phyloP scores from a whole-genome alignment of 768 basidiomycete genomes.

The Punctularia strigosozonata region DNA sequence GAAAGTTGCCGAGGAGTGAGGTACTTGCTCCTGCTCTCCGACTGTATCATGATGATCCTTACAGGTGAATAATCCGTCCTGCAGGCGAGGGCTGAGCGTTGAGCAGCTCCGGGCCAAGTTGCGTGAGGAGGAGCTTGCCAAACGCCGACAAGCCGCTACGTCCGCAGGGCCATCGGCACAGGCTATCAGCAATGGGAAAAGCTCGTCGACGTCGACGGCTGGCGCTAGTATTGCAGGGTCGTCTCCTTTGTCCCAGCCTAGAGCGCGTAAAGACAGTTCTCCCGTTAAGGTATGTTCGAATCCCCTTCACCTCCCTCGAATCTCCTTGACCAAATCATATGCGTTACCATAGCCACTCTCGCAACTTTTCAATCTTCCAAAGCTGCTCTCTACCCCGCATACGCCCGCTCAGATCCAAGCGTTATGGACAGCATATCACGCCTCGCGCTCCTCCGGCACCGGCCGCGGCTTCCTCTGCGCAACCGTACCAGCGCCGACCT shows the following conservation, averaged over 20 bases:
- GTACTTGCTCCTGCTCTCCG: slow-evolving; percentile 8
- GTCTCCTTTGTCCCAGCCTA: slow-evolving; percentile 6
- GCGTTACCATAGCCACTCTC: slow-evolving; percentile 53
- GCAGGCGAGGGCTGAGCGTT: slow-evolving; percentile 28
- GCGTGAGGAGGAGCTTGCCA: slow-evolving; percentile 12
- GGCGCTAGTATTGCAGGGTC: slow-evolving; percentile 4
- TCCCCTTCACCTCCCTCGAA: slow-evolving; percentile 1
- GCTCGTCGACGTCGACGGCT: neutral
- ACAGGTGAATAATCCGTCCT: slow-evolving; percentile 10
- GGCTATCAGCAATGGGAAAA: no score
- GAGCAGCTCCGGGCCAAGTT: slow-evolving; percentile 24
- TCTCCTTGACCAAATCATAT: slow-evolving; percentile 3
- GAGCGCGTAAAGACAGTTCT: slow-evolving; percentile 46
- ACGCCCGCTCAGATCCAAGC: slow-evolving; percentile 63
- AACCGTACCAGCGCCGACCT: slow-evolving; percentile 58
- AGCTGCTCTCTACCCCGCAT: slow-evolving; percentile 55
- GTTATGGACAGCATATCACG: slow-evolving; percentile 87
- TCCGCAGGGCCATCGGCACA: neutral
- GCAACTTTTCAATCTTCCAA: slow-evolving; percentile 67
- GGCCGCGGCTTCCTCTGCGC: slow-evolving; percentile 83
- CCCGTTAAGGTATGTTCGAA: slow-evolving; percentile 44
- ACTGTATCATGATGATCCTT: slow-evolving; percentile 6
- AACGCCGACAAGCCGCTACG: neutral
- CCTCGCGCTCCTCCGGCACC: slow-evolving; percentile 66
- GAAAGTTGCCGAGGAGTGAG: slow-evolving; percentile 54